A percentile compares a stretch with the other conserved stretches of the same genome.
Evolutionary conservation across 2,329 filamentous ascomycete genomes (phyloP).

Genomic region (Penicillium brevicompactum): DNA sequence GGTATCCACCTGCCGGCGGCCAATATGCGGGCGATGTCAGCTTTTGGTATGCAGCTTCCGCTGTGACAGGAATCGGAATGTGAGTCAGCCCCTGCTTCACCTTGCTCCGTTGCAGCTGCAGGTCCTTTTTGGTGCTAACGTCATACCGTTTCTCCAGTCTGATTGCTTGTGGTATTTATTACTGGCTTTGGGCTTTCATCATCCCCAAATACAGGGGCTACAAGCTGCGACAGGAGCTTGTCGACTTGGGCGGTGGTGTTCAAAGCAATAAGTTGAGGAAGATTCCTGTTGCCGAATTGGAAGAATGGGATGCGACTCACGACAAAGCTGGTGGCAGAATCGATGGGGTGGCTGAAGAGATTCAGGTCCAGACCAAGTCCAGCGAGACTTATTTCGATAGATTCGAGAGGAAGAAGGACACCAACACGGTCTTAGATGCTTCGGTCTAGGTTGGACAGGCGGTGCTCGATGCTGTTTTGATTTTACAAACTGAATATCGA

Average conservation of each 20-base stretch:
- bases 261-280: constrained; percentile 54
- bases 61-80: constrained; percentile 64
- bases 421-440: neutral
- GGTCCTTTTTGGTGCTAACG: neutral
- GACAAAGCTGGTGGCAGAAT: constrained; percentile 45
- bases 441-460: neutral
- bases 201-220: constrained; percentile 58
- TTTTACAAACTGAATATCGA: too few relatives aligned
- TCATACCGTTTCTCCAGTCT: constrained; percentile 41
- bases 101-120: neutral
- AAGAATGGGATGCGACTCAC: constrained; percentile 60
- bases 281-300: constrained; percentile 54
- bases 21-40: constrained; percentile 64
- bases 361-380: neutral
- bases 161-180: constrained; percentile 57
- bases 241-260: constrained; percentile 53
- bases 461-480: too few relatives aligned
- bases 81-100: constrained; percentile 42
- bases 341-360: neutral
- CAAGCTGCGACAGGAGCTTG: constrained; percentile 55
- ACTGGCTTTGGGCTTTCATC: constrained; percentile 58
- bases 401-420: neutral
- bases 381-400: neutral
- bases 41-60: constrained; percentile 74
- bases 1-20: constrained; percentile 66